Conservation (phyloP, 73 alveolate species). For the Paramecium pentaurelia region DNA sequence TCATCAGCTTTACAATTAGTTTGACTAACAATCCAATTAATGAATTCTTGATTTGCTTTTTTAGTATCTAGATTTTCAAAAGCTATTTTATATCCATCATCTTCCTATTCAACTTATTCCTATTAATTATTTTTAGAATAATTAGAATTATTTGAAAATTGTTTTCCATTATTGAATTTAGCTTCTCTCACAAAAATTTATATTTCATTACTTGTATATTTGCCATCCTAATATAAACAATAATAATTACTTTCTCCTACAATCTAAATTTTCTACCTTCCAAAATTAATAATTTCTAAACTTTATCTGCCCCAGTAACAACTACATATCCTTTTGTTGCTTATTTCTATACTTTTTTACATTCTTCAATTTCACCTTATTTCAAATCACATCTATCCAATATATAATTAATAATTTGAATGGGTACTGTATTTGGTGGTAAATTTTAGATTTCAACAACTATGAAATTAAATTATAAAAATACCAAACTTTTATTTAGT, state of each 20-base stretch:
- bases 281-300: neutral
- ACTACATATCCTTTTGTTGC: constrained; percentile 12
- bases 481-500: neutral
- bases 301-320: constrained; percentile 17
- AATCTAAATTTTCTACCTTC: constrained; percentile 38
- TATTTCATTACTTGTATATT: neutral
- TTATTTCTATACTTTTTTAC: neutral
- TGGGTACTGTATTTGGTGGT: neutral
- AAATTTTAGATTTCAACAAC: constrained; percentile 14
- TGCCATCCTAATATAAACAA: neutral
- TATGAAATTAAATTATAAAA: neutral
- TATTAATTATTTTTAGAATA: neutral
- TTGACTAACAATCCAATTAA: neutral
- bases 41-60: neutral
- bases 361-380: neutral
- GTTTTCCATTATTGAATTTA: neutral
- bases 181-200: constrained; percentile 15
- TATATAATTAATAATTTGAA: neutral
- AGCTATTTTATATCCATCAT: neutral
- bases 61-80: constrained; percentile 7
- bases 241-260: neutral
- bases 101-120: neutral
- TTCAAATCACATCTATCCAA: neutral
- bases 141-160: neutral
- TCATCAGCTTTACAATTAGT: neutral